A percentile compares a stretch with the other conserved stretches of the same genome.
phyloP scores from a whole-genome alignment of 768 basidiomycete species.

The Rubroboletus satanas region DNA sequence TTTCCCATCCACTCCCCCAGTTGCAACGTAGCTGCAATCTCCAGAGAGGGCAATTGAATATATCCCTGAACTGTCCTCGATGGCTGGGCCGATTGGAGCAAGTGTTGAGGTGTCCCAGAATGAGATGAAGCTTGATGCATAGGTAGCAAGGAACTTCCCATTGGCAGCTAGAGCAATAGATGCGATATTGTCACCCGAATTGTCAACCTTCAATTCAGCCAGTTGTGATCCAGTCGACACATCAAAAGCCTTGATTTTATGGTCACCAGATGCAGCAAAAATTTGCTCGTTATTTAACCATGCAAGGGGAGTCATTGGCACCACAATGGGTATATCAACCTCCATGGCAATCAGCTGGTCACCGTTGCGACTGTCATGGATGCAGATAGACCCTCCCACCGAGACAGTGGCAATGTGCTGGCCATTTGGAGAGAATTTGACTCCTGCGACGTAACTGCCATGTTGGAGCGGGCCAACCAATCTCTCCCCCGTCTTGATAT shows the following conservation, averaged over 20 bases:
- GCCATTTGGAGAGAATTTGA: constrained; percentile 2
- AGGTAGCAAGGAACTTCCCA: neutral
- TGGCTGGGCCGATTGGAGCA: neutral
- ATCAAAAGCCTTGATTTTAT: neutral
- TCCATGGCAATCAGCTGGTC: neutral
- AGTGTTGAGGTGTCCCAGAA: neutral
- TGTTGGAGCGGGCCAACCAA: neutral
- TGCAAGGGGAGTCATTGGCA: neutral
- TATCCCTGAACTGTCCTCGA: neutral
- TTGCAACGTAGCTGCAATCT: neutral
- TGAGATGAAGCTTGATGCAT: neutral
- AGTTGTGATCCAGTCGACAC: neutral
- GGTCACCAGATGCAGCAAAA: neutral
- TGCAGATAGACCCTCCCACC: neutral
- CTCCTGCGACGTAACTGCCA: neutral
- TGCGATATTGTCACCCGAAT: too few relatives aligned
- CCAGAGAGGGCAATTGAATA: neutral
- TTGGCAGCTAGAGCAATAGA: neutral
- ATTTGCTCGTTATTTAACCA: neutral
- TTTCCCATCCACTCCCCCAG: neutral
- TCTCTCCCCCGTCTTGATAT: neutral
- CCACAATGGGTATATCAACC: rapidly evolving
- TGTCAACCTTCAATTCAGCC: neutral
- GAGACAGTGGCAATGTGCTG: neutral
- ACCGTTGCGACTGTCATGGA: constrained; percentile 1